Percentiles rank a stretch among this genome's conserved stretches.
Conservation (phyloP, 2,329 filamentous ascomycete species). For the Microcyclospora tardicrescens region DNA sequence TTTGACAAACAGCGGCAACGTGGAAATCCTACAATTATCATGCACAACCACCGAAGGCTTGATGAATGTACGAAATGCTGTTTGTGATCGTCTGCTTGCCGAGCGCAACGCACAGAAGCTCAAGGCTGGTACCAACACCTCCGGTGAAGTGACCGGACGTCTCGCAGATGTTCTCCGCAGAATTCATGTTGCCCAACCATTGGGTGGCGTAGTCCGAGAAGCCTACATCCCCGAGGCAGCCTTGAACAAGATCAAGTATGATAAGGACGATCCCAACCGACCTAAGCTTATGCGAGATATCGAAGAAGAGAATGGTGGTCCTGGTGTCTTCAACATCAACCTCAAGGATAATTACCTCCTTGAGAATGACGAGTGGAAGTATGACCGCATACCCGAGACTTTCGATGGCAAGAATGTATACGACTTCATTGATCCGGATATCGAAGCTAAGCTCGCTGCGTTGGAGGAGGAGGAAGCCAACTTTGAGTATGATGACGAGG, state of each 20-base stretch:
- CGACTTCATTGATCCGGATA: constrained; percentile 94
- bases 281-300: constrained; percentile 70
- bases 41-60: constrained; percentile 93
- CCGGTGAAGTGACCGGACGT: constrained; percentile 62
- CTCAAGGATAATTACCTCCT: constrained; percentile 78
- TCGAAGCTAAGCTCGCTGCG: constrained; percentile 80
- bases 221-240: constrained; percentile 78
- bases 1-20: constrained; percentile 73
- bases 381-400: constrained; percentile 89
- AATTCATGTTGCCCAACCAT: constrained; percentile 93
- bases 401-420: constrained; percentile 95
- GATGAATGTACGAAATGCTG: constrained; percentile 87
- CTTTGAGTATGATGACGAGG: constrained; percentile 74
- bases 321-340: constrained; percentile 92
- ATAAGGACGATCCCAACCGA: constrained; percentile 77
- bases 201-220: constrained; percentile 66
- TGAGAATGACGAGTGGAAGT: constrained; percentile 83
- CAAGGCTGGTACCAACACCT: constrained; percentile 70
- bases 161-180: constrained; percentile 82
- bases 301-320: constrained; percentile 83
- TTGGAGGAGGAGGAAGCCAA: constrained; percentile 93
- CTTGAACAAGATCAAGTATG: constrained; percentile 73
- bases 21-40: constrained; percentile 84
- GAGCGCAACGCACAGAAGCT: constrained; percentile 92
- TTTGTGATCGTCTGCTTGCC: constrained; percentile 83